Conservation (phyloP, 140 eudicot species). For the Flaveria floridana region DNA sequence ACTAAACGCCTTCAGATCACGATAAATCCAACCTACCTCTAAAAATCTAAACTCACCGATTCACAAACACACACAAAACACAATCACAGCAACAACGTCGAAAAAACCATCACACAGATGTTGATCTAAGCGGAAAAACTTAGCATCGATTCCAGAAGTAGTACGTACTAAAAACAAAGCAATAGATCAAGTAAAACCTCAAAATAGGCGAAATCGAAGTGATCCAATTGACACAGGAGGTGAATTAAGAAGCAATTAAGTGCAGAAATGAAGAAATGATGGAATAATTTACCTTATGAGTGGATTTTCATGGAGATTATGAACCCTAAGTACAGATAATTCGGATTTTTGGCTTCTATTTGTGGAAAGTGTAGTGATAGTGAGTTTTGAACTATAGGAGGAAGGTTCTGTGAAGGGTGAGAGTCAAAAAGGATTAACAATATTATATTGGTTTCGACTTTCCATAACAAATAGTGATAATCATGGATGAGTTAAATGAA, state of each 20-base stretch:
- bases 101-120: conserved; percentile 5
- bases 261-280: background rate
- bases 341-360: conserved; percentile 19
- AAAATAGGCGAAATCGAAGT: conserved; percentile 19
- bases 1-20: conserved; percentile 7
- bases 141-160: conserved; percentile 17
- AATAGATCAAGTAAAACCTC: conserved; percentile 22
- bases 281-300: conserved; percentile 17
- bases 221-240: conserved; percentile 2
- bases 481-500: background rate
- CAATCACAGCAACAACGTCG: background rate
- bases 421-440: conserved; percentile 23
- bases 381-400: conserved; percentile 28
- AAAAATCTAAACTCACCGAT: background rate
- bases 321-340: conserved; percentile 4
- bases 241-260: background rate
- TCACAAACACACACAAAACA: background rate
- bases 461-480: background rate
- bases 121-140: conserved; percentile 10
- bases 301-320: conserved; percentile 25
- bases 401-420: conserved; percentile 31
- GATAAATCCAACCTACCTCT: background rate
- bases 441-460: background rate
- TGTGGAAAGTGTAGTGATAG: conserved; percentile 28
- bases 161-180: conserved; percentile 8